phyloP scores from a whole-genome alignment of 164 flowering plant species.

The Platanus orientalis region DNA sequence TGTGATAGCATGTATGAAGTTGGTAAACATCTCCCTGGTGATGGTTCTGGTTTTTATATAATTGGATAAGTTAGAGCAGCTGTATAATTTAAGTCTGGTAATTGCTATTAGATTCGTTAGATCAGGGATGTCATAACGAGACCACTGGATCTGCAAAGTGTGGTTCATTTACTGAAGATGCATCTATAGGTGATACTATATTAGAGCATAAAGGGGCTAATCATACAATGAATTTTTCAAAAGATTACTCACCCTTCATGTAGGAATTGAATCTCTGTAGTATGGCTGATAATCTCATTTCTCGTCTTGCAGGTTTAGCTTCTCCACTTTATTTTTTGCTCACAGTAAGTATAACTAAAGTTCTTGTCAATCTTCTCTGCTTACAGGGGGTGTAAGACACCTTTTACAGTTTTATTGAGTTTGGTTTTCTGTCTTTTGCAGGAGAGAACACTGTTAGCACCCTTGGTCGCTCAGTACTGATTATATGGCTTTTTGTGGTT shows the following conservation, averaged over 20 bases:
- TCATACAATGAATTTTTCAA: neutral
- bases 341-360: conserved; percentile 55
- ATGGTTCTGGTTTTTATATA: no score
- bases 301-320: conserved; percentile 69
- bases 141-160: no score
- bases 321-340: conserved; percentile 67
- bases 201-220: no score
- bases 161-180: no score
- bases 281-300: neutral
- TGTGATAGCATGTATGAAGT: no score
- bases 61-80: no score
- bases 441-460: conserved; percentile 36
- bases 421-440: conserved; percentile 10
- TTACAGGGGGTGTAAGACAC: neutral
- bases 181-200: no score
- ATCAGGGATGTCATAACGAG: no score
- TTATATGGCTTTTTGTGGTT: conserved; percentile 42
- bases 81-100: no score
- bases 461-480: conserved; percentile 29
- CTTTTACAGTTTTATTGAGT: neutral
- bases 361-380: conserved; percentile 3
- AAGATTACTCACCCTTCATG: neutral
- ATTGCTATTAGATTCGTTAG: no score
- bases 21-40: no score
- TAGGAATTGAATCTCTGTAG: neutral